Conservation (phyloP, 495 filamentous ascomycete species). For the Zalerion maritima region DNA sequence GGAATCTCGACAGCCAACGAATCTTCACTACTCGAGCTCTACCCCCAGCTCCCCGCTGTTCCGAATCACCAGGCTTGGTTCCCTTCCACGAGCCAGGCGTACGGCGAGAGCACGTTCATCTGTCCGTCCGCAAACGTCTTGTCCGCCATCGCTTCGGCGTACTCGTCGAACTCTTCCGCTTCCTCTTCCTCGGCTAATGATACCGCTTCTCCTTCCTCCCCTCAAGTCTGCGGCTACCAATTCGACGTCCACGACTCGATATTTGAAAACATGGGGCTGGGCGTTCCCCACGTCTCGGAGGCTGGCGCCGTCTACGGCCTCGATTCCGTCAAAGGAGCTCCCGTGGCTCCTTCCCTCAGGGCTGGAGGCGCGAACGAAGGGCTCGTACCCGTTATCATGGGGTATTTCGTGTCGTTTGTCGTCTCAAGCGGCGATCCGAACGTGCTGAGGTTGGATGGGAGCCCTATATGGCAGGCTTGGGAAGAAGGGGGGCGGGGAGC, state of each 20-base stretch:
- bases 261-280: conserved; percentile 11
- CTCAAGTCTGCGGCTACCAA: conserved; percentile 15
- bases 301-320: conserved; percentile 29
- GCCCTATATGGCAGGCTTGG: conserved; percentile 23
- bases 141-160: conserved; percentile 4
- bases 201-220: conserved; percentile 8
- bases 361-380: conserved; percentile 22
- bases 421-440: conserved; percentile 23
- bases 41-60: conserved; percentile 12
- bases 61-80: conserved; percentile 21
- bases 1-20: conserved; percentile 31
- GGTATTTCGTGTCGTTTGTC: conserved; percentile 29
- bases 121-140: conserved; percentile 37
- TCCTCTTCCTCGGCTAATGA: too few species aligned
- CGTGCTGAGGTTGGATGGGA: conserved; percentile 5
- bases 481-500: conserved; percentile 2
- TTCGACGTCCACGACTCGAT: conserved; percentile 16
- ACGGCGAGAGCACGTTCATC: conserved; percentile 49
- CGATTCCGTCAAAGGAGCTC: conserved; percentile 11
- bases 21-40: conserved; percentile 19
- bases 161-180: too few species aligned
- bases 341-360: conserved; percentile 8
- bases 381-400: conserved; percentile 22
- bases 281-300: conserved; percentile 23
- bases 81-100: conserved; percentile 31